These are phyloP conservation scores for Thielaviopsis musarum DNA, from an alignment of 2,329 filamentous ascomycete genomes.

Conservation along the genomic window DNA sequence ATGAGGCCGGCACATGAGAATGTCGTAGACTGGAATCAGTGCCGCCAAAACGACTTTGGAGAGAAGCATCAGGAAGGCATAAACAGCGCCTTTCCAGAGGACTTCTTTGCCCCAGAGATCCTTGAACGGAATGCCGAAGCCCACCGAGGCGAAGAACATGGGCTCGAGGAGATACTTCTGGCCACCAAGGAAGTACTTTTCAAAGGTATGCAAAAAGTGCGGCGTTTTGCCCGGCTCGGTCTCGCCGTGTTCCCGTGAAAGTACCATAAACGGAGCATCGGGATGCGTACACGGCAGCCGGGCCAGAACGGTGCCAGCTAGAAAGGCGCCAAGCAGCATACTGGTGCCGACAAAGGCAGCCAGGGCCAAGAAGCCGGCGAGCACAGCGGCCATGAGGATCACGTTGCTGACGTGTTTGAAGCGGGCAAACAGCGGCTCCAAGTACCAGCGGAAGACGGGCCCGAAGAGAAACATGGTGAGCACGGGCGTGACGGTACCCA, in stretches of 20 bases:
- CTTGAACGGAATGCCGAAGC: conserved; percentile 42
- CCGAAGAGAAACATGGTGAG: conserved; percentile 24
- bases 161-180: conserved; percentile 33
- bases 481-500: conserved; percentile 20
- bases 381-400: conserved; percentile 20
- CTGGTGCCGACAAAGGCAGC: conserved; percentile 22
- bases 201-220: conserved; percentile 23
- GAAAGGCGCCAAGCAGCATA: conserved; percentile 22
- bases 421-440: conserved; percentile 19
- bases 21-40: conserved; percentile 18
- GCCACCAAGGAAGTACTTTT: conserved; percentile 20
- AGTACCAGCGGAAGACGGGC: conserved; percentile 19
- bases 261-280: conserved; percentile 20
- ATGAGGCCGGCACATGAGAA: conserved; percentile 15
- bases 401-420: conserved; percentile 18
- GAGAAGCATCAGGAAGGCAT: conserved; percentile 36
- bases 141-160: conserved; percentile 41
- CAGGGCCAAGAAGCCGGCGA: conserved; percentile 17
- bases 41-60: conserved; percentile 20
- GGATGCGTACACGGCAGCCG: conserved; percentile 21
- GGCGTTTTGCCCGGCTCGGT: conserved; percentile 19
- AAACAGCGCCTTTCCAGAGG: conserved; percentile 40
- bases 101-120: conserved; percentile 33
- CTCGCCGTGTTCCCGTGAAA: conserved; percentile 20
- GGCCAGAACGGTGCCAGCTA: conserved; percentile 24